phyloP scores from a whole-genome alignment of 2,329 filamentous ascomycete species.

The Calonectria naviculata region DNA sequence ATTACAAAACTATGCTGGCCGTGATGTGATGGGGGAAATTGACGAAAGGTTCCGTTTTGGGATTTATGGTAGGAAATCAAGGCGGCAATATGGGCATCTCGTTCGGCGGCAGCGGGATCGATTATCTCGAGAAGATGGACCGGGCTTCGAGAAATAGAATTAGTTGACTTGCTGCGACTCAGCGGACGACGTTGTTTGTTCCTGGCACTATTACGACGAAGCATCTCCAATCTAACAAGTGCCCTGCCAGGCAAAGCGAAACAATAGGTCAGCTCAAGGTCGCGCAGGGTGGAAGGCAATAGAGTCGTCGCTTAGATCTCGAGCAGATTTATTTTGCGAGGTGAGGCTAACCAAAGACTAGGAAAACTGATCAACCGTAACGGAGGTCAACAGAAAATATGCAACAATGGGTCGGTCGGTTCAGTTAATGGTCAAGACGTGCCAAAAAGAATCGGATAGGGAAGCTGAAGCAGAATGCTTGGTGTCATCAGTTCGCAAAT shows the following conservation, averaged over 20 bases:
- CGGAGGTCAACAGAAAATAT: background rate
- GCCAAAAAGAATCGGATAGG: background rate
- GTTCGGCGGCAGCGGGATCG: conserved; percentile 59
- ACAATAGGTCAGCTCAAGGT: background rate
- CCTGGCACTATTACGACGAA: conserved; percentile 60
- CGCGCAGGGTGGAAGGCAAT: background rate
- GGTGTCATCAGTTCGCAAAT: background rate
- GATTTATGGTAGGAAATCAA: conserved; percentile 68
- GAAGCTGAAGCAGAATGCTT: background rate
- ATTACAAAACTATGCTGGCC: conserved; percentile 39
- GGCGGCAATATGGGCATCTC: conserved; percentile 73
- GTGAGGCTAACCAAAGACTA: conserved; percentile 8
- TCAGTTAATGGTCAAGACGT: too few relatives aligned
- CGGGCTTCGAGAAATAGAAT: conserved; percentile 53
- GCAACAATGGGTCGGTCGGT: too few relatives aligned
- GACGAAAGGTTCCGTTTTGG: conserved; percentile 48
- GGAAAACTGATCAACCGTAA: background rate
- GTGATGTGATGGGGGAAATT: conserved; percentile 24
- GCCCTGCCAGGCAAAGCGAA: too few relatives aligned
- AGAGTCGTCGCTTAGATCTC: background rate
- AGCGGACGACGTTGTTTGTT: conserved; percentile 54
- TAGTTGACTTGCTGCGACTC: conserved; percentile 65
- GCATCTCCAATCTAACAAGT: conserved; percentile 50
- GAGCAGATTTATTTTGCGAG: background rate
- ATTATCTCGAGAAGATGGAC: conserved; percentile 59